phyloP scores from a whole-genome alignment of 495 filamentous ascomycete species.

The Xylaria flabelliformis region DNA sequence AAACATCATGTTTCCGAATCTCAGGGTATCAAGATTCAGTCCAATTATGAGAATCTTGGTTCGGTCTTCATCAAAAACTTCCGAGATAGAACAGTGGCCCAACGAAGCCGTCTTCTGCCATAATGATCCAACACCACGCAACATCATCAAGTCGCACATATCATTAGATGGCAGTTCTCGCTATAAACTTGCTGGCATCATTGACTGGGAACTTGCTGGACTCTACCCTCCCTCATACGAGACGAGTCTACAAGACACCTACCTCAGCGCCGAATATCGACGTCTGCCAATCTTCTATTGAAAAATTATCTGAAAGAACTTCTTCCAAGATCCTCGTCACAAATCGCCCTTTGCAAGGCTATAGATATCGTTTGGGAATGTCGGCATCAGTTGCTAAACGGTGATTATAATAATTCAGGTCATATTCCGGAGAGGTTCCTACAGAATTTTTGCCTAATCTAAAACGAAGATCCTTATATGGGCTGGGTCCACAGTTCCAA shows the following conservation, averaged over 20 bases:
- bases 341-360: not conserved
- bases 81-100: conserved; percentile 29
- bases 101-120: conserved; percentile 36
- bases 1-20: conserved; percentile 23
- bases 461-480: not conserved
- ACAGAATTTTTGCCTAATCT: not conserved
- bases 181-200: conserved; percentile 54
- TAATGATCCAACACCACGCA: conserved; percentile 35
- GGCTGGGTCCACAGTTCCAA: not conserved
- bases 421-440: conserved; percentile 31
- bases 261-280: conserved; percentile 29
- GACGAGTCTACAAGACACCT: conserved; percentile 35
- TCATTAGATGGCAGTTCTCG: conserved; percentile 9
- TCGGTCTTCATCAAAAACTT: conserved; percentile 22
- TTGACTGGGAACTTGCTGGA: conserved; percentile 60
- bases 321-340: conserved; percentile 22
- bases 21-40: conserved; percentile 3
- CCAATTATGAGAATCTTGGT: conserved; percentile 27
- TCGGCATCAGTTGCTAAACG: not conserved
- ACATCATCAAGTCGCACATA: conserved; percentile 26
- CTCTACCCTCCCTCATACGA: conserved; percentile 52
- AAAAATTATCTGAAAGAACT: conserved; percentile 27
- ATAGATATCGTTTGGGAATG: conserved; percentile 8
- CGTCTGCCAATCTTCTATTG: conserved; percentile 31
- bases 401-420: conserved; percentile 26